These are phyloP conservation scores for Solanum medicagineum DNA, from an alignment of 257 asterid genomes.

Conservation along the genomic window DNA sequence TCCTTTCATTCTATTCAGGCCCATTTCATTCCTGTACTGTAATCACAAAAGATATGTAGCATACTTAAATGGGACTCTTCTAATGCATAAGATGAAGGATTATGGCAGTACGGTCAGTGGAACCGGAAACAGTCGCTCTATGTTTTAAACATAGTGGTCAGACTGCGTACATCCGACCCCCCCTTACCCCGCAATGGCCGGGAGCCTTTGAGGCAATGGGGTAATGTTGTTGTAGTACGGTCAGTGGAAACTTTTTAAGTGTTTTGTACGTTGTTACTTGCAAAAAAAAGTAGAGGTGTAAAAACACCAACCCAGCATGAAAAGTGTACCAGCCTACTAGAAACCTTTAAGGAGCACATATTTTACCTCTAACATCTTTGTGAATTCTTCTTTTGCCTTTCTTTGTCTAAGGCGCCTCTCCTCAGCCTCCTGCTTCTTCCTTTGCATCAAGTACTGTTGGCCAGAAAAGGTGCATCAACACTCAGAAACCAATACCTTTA, in stretches of 20 bases:
- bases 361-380: constrained; percentile 93
- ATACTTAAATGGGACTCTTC: neutral
- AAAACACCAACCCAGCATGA: neutral
- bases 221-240: no score
- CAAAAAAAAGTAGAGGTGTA: neutral
- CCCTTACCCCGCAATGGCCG: no score
- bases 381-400: constrained; percentile 86
- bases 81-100: neutral
- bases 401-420: constrained; percentile 89
- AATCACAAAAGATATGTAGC: neutral
- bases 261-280: neutral
- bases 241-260: neutral
- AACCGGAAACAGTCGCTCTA: no score
- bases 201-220: no score
- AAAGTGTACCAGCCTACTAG: neutral
- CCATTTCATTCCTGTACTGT: neutral
- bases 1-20: neutral
- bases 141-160: no score
- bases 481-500: neutral
- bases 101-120: neutral
- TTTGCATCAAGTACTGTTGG: constrained; percentile 88
- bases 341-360: neutral
- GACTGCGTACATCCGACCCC: no score
- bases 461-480: neutral
- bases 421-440: constrained; percentile 92